Evolutionary conservation across 2,329 filamentous ascomycete species (phyloP).

Genomic region (Colletotrichum liaoningense): DNA sequence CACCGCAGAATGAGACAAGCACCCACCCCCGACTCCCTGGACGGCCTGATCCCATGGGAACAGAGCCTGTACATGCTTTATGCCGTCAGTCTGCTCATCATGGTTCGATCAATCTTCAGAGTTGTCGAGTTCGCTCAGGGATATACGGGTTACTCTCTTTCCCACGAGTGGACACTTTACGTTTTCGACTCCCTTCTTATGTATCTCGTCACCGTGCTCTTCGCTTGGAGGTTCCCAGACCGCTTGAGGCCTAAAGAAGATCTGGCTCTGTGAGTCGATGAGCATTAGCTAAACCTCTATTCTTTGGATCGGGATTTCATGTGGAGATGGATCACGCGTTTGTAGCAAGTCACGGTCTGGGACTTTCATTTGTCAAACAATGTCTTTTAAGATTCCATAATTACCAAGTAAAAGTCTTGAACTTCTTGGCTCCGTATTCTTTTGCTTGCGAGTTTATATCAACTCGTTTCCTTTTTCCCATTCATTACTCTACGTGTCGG

Average conservation of each 20-base stretch:
- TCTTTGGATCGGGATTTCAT: too few relatives aligned
- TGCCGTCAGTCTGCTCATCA: slow-evolving; percentile 39
- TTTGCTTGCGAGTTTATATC: too few relatives aligned
- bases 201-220: slow-evolving; percentile 42
- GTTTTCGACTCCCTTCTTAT: slow-evolving; percentile 56
- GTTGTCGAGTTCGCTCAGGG: slow-evolving; percentile 61
- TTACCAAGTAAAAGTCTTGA: too few relatives aligned
- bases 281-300: too few relatives aligned
- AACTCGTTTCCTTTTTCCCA: too few relatives aligned
- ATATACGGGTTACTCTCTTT: slow-evolving; percentile 51
- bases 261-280: neutral
- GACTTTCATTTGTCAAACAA: neutral
- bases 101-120: slow-evolving; percentile 57
- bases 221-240: slow-evolving; percentile 38
- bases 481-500: too few relatives aligned
- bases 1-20: slow-evolving; percentile 43
- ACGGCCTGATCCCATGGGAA: slow-evolving; percentile 4
- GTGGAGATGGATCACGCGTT: neutral
- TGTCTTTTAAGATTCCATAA: neutral
- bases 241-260: neutral
- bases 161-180: slow-evolving; percentile 55
- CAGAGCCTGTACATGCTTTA: slow-evolving; percentile 24
- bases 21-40: neutral
- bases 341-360: too few relatives aligned
- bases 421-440: too few relatives aligned